phyloP scores from a whole-genome alignment of 23 red algal species.

The Agarophyton chilense region DNA sequence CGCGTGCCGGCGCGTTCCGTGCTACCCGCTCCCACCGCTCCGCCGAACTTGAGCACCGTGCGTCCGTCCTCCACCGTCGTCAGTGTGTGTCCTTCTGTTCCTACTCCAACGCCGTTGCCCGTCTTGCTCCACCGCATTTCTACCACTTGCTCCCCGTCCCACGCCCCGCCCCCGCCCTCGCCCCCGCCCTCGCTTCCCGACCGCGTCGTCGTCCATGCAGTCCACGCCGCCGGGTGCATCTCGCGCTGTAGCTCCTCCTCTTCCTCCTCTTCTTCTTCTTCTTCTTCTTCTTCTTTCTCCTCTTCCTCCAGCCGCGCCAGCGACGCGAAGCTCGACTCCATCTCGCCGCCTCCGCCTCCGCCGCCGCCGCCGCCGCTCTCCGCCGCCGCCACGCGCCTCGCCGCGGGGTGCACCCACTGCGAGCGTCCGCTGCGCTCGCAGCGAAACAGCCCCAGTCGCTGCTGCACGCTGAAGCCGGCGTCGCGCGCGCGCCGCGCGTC shows the following conservation, averaged over 20 bases:
- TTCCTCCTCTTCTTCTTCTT: too few relatives aligned
- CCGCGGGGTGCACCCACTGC: too few relatives aligned
- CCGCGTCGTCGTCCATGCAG: neutral
- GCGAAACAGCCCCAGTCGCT: neutral
- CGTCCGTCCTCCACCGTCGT: slow-evolving; percentile 37
- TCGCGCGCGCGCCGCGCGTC: neutral
- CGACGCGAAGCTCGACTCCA: too few relatives aligned
- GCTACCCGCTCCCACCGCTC: slow-evolving; percentile 7
- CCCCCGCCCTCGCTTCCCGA: neutral
- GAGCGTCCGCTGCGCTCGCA: neutral
- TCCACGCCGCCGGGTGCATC: too few relatives aligned
- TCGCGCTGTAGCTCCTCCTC: too few relatives aligned
- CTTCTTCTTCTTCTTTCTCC: too few relatives aligned
- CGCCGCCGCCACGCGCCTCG: too few relatives aligned
- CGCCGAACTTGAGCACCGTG: slow-evolving; percentile 59
- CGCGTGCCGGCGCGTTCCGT: neutral
- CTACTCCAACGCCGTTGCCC: neutral
- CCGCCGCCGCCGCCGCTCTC: too few relatives aligned
- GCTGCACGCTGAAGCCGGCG: neutral
- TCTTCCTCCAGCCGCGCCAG: too few relatives aligned
- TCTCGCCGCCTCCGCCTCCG: too few relatives aligned
- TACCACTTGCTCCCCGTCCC: neutral
- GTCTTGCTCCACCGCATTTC: slow-evolving; percentile 34
- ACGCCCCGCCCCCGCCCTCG: neutral
- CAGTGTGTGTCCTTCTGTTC: slow-evolving; percentile 68